phyloP scores from a whole-genome alignment of 2,329 filamentous ascomycete genomes.

The Mycosphaerella sp. region DNA sequence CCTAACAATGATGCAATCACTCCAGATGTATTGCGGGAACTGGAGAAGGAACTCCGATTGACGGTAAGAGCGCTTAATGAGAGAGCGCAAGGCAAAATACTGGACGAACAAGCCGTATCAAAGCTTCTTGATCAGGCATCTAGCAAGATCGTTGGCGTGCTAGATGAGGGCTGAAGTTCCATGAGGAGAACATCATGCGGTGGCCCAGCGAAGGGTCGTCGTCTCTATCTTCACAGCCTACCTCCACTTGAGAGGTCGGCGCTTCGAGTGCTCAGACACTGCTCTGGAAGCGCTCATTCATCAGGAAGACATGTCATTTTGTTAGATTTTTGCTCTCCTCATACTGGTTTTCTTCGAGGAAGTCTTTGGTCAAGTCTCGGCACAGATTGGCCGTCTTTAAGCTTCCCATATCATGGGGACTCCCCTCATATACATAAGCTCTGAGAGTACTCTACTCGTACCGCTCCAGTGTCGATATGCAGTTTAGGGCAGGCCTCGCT shows the following conservation, averaged over 20 bases:
- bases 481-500: neutral
- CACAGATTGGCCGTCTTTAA: neutral
- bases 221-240: conserved; percentile 1
- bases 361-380: neutral
- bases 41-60: conserved; percentile 52
- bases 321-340: neutral
- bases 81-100: conserved; percentile 34
- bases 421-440: no score
- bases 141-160: conserved; percentile 61
- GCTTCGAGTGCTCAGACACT: conserved; percentile 15
- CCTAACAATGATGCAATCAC: conserved; percentile 43
- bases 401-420: no score
- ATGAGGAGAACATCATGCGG: conserved; percentile 33
- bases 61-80: conserved; percentile 43
- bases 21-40: conserved; percentile 45
- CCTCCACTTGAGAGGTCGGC: neutral
- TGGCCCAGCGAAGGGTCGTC: conserved; percentile 10
- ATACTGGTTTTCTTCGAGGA: no score
- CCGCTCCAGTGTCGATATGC: no score
- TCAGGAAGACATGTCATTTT: neutral
- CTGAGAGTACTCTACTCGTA: no score
- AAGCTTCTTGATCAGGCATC: conserved; percentile 70
- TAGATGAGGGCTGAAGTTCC: conserved; percentile 59
- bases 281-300: conserved; percentile 13
- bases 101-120: conserved; percentile 41